These are phyloP conservation scores for Cladorrhinum sp. DNA, from an alignment of 2,329 filamentous ascomycete species.

Conservation along the genomic window DNA sequence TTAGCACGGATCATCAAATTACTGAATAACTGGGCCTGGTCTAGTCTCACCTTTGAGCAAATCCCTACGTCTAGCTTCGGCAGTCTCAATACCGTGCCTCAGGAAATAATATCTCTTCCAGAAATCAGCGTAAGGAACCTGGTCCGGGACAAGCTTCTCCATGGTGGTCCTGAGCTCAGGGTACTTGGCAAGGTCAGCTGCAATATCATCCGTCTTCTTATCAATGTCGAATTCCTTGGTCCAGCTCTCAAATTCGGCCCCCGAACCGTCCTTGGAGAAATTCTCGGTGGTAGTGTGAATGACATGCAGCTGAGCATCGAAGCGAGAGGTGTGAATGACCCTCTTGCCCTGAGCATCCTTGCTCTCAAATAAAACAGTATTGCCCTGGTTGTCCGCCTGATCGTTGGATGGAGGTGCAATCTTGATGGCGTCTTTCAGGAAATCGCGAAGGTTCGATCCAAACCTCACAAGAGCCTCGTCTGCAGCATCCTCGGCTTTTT, in stretches of 20 bases:
- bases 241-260: conserved; percentile 73
- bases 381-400: conserved; percentile 34
- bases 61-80: conserved; percentile 84
- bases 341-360: conserved; percentile 87
- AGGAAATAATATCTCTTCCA: conserved; percentile 97
- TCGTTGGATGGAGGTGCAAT: conserved; percentile 70
- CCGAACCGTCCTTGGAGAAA: conserved; percentile 77
- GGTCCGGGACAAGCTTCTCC: conserved; percentile 93
- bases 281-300: conserved; percentile 83
- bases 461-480: conserved; percentile 93
- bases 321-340: conserved; percentile 89
- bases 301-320: conserved; percentile 93
- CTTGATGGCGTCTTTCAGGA: conserved; percentile 84
- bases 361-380: conserved; percentile 82
- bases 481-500: conserved; percentile 89
- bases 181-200: conserved; percentile 78
- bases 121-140: conserved; percentile 83
- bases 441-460: conserved; percentile 83
- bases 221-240: conserved; percentile 73
- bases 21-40: conserved; percentile 4
- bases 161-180: conserved; percentile 81
- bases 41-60: conserved; percentile 75
- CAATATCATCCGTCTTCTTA: conserved; percentile 79
- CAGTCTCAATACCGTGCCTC: conserved; percentile 86
- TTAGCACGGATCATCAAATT: conserved; percentile 33